Evolutionary conservation across 2,329 filamentous ascomycete genomes (phyloP), one percentile per base, ranked within the genome.

Genomic region (Botryotinia narcissicola): DNA sequence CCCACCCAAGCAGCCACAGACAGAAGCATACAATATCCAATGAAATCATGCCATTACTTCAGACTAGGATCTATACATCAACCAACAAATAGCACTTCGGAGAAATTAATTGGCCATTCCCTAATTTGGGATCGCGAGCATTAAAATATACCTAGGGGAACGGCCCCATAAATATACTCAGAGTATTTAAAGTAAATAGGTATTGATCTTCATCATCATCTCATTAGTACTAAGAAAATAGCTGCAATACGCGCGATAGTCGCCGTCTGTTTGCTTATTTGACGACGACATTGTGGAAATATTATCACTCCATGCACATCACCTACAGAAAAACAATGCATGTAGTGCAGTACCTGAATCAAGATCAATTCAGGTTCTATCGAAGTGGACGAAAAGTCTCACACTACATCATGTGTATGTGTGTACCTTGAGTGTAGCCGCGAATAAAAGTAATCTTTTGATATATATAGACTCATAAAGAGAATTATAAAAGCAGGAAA

Each of bases 391-490:
- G 8, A 40, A 54, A 42, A 40, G 46, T 3, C 54, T 48, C 40
- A 54, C 40, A 25, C 46, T 40, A 68, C 8, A 35, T 54, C n/a
- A 46, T 40, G 9, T 63, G 14, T 32, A 18, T 64, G 14, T 54
- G 25, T 64, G 42, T 48, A 40, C 32, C 46, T 54, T 68, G 18
- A 18, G 35, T 25, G 37, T 32, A 42, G 25, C 9, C 48, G 35
- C 66, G 35, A 42, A 42, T 20, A 57, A 68, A 12, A 16, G 25
- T n/a, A 68, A 68, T 42, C 66, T 51, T 29, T 51, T 63, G 42
- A 64, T 46, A 71, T 63, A 71, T 63, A 64, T 64, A 71, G 25
- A 71, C 61, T 40, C 46, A 37, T 72, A 60, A 64, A 42, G 60
- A 67, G 37, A n/a, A 29, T 35, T 35, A 51, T 29, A 18, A 72